These are phyloP conservation scores for Ustilago esculenta DNA, from an alignment of 1,284 basidiomycete species.

Conservation along the genomic window DNA sequence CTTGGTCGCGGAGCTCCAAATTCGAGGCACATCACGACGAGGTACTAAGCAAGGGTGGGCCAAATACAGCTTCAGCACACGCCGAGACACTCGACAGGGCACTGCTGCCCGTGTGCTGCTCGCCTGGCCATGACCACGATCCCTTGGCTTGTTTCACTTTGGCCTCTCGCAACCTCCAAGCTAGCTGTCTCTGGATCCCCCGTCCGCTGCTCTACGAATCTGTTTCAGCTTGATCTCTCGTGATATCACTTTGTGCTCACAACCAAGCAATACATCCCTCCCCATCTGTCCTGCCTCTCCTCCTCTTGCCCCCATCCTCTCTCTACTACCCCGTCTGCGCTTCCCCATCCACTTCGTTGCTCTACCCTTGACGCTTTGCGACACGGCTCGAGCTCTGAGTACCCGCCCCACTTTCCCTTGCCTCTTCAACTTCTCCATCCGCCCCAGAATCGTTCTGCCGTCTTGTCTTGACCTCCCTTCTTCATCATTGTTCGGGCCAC, in stretches of 20 bases:
- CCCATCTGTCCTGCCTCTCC: neutral
- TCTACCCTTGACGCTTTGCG: too few relatives aligned
- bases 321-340: neutral
- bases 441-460: neutral
- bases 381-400: too few relatives aligned
- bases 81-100: neutral
- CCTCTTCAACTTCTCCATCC: slow-evolving; percentile 24
- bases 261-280: neutral
- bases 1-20: slow-evolving; percentile 11
- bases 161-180: neutral
- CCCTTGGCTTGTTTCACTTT: slow-evolving; percentile 8
- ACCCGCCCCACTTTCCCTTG: too few relatives aligned
- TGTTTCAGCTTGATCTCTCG: slow-evolving; percentile 1
- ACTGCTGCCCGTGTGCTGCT: too few relatives aligned
- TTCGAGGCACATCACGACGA: slow-evolving; percentile 10
- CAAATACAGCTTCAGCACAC: too few relatives aligned
- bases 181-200: slow-evolving; percentile 7
- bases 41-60: too few relatives aligned
- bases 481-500: neutral
- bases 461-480: neutral
- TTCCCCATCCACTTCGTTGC: neutral
- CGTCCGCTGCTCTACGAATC: neutral
- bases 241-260: slow-evolving; percentile 3
- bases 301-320: neutral
- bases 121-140: slow-evolving; percentile 5